Percentiles rank a stretch among this genome's conserved stretches.
Conservation (phyloP, 345 rosid genomes). For the Sonneratia caseolaris region DNA sequence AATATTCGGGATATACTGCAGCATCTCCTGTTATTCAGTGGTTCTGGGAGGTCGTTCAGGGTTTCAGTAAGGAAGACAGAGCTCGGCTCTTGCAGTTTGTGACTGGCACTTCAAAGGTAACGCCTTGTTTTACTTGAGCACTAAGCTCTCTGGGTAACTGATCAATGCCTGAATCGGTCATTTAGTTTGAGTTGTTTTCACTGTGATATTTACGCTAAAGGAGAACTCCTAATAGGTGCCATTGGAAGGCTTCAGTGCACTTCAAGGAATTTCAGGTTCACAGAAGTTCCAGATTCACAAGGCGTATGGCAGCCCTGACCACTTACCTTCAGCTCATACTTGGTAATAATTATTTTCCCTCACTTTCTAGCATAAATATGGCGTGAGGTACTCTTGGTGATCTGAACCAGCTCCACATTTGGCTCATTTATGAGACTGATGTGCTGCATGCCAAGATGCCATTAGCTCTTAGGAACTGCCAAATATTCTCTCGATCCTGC, state of each 20-base stretch:
- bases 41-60: conserved; percentile 99
- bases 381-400: too few species aligned
- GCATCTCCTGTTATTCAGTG: conserved; percentile 87
- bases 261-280: conserved; percentile 92
- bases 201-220: background rate
- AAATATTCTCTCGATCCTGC: too few species aligned
- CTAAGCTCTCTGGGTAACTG: background rate
- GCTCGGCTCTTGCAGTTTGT: conserved; percentile 95
- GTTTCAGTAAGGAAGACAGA: conserved; percentile 93
- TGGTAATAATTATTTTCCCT: conserved; percentile 32
- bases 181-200: background rate
- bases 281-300: conserved; percentile 98
- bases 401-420: too few species aligned
- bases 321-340: conserved; percentile 95
- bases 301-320: conserved; percentile 88
- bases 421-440: too few species aligned
- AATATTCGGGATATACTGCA: conserved; percentile 87
- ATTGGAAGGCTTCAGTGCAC: conserved; percentile 89
- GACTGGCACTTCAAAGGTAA: conserved; percentile 95
- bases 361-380: too few species aligned
- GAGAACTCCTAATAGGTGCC: conserved; percentile 48
- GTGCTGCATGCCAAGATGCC: too few species aligned
- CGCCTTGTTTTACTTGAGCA: background rate
- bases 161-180: background rate
- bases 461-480: too few species aligned